Base-by-base conservation (phyloP, 2,329 filamentous ascomycete species). In the Monosporascus sp. region DNA sequence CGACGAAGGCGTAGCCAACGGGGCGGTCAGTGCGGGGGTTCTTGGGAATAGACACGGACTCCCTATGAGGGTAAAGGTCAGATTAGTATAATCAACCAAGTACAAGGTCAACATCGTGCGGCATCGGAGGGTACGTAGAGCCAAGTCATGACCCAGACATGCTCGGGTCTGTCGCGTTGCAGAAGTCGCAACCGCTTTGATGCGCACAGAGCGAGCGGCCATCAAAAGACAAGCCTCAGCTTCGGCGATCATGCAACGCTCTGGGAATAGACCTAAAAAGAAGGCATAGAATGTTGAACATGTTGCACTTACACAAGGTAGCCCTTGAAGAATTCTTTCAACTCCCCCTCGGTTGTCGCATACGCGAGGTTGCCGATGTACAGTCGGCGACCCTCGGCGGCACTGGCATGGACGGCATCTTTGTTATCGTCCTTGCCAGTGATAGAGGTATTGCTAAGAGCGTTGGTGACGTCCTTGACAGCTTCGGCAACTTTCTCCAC, bases 311-410 rank as follows among this genome's bases (percentile, higher is more conserved):
- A 99, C 94, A 99, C 91, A 82, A 94, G 88, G 84, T 96, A 97
- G 78, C 87, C 89, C 84, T 94, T 93, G 88, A 99, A 99, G 85
- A 99, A 99, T 69, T 94, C 89, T 84, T 95, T 96, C 85, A 99
- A 91, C 87, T 97, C 91, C 88, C 89, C 94, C 89, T 97, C 94
- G 76, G 91, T 96, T 87, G 94, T 97, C 87, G 93, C 92, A 78
- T 99, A 99, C 71, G 94, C 94, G 86, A 99, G 89, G 84, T 99
- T 99, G 83, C 94, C 94, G 82, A 99, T 97, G 82, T 99, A 99
- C 70, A 99, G 88, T 81, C 94, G 91, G 82, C 94, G 91, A 76
- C 94, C 93, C 84, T 99, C 94, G 77, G 93, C 92, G 76, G 94
- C 94, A 80, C 91, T 96, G 78, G 91, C 91, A 75, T 94, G 87